phyloP scores from a whole-genome alignment of 495 filamentous ascomycete genomes.

The Neurospora discreta region DNA sequence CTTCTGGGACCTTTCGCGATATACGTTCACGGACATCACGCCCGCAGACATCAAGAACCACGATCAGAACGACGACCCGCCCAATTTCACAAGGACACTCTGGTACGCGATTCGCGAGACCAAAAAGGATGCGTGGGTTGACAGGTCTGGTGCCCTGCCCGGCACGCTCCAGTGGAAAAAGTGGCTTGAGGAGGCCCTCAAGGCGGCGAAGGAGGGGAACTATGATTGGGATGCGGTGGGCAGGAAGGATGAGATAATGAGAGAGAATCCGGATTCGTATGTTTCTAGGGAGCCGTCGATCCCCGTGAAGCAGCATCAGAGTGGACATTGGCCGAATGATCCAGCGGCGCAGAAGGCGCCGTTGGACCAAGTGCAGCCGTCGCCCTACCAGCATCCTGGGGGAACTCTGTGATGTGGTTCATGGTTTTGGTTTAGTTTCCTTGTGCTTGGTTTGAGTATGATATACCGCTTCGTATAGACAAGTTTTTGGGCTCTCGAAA shows the following conservation, averaged over 20 bases:
- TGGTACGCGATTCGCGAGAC: constrained; percentile 48
- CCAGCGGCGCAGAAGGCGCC: constrained; percentile 13
- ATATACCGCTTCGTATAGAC: background rate
- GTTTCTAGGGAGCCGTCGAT: background rate
- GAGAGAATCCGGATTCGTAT: constrained; percentile 11
- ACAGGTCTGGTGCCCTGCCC: constrained; percentile 36
- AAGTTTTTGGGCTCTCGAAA: background rate
- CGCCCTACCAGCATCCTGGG: background rate
- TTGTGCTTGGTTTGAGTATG: background rate
- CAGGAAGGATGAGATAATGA: constrained; percentile 39
- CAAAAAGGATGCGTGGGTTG: constrained; percentile 36
- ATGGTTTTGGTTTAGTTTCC: too few relatives aligned
- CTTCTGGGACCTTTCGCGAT: constrained; percentile 43
- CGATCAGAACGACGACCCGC: constrained; percentile 24
- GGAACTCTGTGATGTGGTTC: background rate
- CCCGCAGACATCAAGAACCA: constrained; percentile 22
- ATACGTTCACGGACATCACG: constrained; percentile 29
- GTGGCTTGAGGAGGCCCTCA: constrained; percentile 40
- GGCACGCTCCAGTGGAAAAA: constrained; percentile 36
- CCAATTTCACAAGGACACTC: constrained; percentile 41
- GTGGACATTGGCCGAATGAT: background rate
- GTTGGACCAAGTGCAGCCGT: constrained; percentile 9
- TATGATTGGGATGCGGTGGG: constrained; percentile 36
- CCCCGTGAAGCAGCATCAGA: background rate
- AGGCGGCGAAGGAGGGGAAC: constrained; percentile 22